Evolutionary conservation across 192 early-diverging fungal genomes (phyloP), one percentile per base, ranked within the genome.

Genomic region (Coemansia sp.): DNA sequence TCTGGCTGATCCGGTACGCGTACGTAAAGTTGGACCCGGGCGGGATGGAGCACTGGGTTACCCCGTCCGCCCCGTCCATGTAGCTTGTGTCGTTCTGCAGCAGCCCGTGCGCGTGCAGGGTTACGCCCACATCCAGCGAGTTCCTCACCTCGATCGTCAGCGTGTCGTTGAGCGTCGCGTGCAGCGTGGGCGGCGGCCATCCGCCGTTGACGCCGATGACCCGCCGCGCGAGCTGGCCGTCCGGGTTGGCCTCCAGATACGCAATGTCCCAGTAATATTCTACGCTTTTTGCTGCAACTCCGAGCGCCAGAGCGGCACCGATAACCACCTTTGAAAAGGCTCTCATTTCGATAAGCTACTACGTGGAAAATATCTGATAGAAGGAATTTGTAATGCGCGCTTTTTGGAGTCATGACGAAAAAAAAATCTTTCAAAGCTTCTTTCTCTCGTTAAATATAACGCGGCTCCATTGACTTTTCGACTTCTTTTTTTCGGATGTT

Each of bases 31-130:
- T 83, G 18, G 57, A 58, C 5, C 85, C 85, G 0, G 81, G 65
- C 6, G 90, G 87, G 60, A 94, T 92, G 2, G 81, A 82, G 65
- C 92, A 92, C 64, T 92, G 86, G 14, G 89, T 89, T 43, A 88
- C 80, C 70, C 83, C 85, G 33, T 65, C 54, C 3, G 88, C 81
- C 5, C 92, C 91, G 77, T 93, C 92, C 53, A 84, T 75, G 66
- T 84, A 88, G 69, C 69, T 80, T 27, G 84, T 86, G 11, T 83
- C 84, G 62, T 87, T 91, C 62, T 91, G 87, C 73, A 84, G 91
- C 45, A 93, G 53, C 6, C 93, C 93, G 71, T 95, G 93, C 3
- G 82, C 64, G 72, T 90, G 92, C 47, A 93, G 67, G 3, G 83
- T 73, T 21, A 89, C 87, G 2, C 83, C 83, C 49, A 69, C 60